A percentile compares a stretch with the other conserved stretches of the same genome.
These are phyloP conservation scores for Scedosporium dehoogii DNA, from an alignment of 2,329 filamentous ascomycete species.

Conservation along the genomic window DNA sequence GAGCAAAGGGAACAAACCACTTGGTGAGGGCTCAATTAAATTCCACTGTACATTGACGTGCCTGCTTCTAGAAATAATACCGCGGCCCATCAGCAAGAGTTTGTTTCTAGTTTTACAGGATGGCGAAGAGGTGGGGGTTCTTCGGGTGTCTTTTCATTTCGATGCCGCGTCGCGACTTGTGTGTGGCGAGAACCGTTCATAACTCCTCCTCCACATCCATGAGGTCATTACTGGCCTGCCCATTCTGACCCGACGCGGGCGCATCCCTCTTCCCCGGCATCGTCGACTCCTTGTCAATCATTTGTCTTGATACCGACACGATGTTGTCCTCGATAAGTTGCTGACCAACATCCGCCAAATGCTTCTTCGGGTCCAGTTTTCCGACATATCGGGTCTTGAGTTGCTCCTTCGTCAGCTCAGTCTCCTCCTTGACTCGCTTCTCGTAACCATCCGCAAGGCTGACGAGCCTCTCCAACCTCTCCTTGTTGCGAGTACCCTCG, in stretches of 20 bases:
- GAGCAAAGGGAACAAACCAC: too few species aligned
- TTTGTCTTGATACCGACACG: constrained; percentile 92
- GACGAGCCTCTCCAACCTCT: constrained; percentile 79
- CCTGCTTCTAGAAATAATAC: constrained; percentile 5
- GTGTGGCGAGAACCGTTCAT: constrained; percentile 15
- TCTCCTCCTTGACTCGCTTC: constrained; percentile 98
- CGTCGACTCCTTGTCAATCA: constrained; percentile 98
- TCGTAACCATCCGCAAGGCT: constrained; percentile 90
- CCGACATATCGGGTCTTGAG: constrained; percentile 98
- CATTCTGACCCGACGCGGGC: constrained; percentile 30
- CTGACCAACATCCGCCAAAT: constrained; percentile 92
- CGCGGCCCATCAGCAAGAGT: constrained; percentile 1
- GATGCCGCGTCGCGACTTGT: not conserved
- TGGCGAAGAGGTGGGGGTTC: constrained; percentile 1
- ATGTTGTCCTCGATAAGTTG: constrained; percentile 99
- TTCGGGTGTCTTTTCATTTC: not conserved
- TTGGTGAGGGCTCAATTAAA: not conserved
- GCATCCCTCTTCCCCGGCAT: constrained; percentile 64
- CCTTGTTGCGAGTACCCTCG: constrained; percentile 78
- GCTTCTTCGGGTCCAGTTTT: constrained; percentile 99
- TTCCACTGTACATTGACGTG: constrained; percentile 5
- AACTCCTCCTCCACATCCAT: constrained; percentile 63
- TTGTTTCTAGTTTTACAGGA: constrained; percentile 5
- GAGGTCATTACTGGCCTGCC: constrained; percentile 42
- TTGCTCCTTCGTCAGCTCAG: constrained; percentile 91